A percentile compares a stretch with the other conserved stretches of the same genome.
These are phyloP conservation scores for Isoetes taiwanensis DNA, from an alignment of 75 land plant genomes.

Conservation along the genomic window DNA sequence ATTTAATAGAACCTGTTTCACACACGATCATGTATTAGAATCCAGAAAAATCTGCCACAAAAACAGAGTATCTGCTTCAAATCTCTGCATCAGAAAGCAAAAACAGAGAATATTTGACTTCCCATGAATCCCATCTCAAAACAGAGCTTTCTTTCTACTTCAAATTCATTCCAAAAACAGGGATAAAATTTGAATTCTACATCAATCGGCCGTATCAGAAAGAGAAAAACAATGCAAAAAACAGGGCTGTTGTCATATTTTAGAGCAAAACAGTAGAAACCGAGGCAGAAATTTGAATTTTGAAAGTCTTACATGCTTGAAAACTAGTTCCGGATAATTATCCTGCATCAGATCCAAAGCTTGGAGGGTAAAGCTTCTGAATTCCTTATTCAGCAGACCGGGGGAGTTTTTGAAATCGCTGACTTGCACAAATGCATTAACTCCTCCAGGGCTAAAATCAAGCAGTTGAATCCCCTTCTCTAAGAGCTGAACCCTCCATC, in stretches of 20 bases:
- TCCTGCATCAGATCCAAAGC: slow-evolving; percentile 65
- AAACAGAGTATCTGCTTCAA: no score
- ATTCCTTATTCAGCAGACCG: slow-evolving; percentile 37
- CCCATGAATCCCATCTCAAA: no score
- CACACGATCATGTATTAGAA: no score
- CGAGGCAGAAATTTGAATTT: neutral
- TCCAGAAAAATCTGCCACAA: neutral
- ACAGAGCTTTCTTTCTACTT: no score
- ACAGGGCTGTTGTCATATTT: neutral
- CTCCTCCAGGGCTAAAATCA: slow-evolving; percentile 68
- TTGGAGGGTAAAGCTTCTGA: slow-evolving; percentile 52
- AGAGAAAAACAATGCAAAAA: neutral
- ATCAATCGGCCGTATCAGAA: neutral
- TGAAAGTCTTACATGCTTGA: slow-evolving; percentile 39
- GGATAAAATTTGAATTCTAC: neutral
- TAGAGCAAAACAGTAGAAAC: neutral
- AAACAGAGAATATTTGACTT: no score
- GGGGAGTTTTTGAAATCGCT: slow-evolving; percentile 86
- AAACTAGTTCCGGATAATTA: slow-evolving; percentile 90
- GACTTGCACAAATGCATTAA: slow-evolving; percentile 69
- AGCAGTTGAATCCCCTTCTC: slow-evolving; percentile 64
- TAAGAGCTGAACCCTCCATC: slow-evolving; percentile 84
- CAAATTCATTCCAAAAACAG: no score
- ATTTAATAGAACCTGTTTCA: slow-evolving; percentile 79
- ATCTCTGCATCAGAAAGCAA: no score